phyloP scores from a whole-genome alignment of 176 grass and related monocot species.

The Pontederia paniculata region DNA sequence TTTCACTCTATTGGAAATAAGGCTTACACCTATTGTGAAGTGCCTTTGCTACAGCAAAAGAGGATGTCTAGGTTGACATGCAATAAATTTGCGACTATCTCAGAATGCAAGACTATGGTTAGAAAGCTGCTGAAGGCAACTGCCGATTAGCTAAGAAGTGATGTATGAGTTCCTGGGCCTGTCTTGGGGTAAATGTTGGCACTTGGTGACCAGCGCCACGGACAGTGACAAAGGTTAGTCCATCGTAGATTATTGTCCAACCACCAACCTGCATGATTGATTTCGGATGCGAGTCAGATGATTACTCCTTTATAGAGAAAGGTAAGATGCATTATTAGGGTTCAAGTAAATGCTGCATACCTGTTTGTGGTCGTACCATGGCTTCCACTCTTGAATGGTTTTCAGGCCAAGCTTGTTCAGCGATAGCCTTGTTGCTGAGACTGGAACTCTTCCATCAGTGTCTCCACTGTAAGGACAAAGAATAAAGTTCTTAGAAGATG shows the following conservation, averaged over 20 bases:
- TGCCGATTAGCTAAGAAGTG: conserved; percentile 28
- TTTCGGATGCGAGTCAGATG: background rate
- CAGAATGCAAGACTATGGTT: background rate
- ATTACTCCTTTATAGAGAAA: background rate
- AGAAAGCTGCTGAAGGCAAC: conserved; percentile 31
- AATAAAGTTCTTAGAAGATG: background rate
- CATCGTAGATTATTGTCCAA: conserved; percentile 40
- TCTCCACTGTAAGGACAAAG: conserved; percentile 29
- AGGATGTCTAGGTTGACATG: too few species aligned
- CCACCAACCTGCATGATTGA: conserved; percentile 34
- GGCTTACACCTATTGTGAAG: too few species aligned
- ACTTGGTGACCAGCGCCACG: conserved; percentile 21
- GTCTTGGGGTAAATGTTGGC: conserved; percentile 19
- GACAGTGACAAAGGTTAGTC: conserved; percentile 40
- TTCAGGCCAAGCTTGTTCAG: conserved; percentile 39
- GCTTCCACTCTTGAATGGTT: conserved; percentile 27
- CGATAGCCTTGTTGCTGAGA: conserved; percentile 40
- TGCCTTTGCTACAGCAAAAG: too few species aligned
- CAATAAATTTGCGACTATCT: too few species aligned
- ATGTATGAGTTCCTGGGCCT: conserved; percentile 15
- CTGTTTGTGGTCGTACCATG: conserved; percentile 40
- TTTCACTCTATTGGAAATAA: too few species aligned
- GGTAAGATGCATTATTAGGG: background rate
- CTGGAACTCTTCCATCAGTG: conserved; percentile 38
- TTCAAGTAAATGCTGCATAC: background rate